Evolutionary conservation across 208 protist genomes (phyloP), one percentile per base, ranked within the genome.

Genomic region (Herpetomonas muscarum): DNA sequence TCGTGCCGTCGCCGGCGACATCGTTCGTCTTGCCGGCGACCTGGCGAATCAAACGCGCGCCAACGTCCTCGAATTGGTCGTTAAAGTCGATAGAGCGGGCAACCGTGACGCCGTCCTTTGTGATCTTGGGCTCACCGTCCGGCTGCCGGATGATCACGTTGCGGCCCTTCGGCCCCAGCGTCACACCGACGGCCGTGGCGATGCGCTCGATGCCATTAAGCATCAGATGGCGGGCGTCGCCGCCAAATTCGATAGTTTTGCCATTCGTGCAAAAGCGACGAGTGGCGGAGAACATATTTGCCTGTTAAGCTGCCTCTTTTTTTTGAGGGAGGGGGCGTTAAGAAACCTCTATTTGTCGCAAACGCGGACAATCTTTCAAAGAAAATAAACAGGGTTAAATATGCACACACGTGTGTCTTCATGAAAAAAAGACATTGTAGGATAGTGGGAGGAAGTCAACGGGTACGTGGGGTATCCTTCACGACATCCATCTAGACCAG

Each of bases 81-180:
- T 92, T 76, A 56, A 99, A 99, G 58, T 99, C 97, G 71, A 99
- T 98, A 42, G 90, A 85, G 67, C 99, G 99, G 21, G 98, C 99
- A 5, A 99, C 99, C n/a, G 98, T 99, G n/a, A 99, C 98, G 82
- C 99, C 99, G 69, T 99, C 99, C 83, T 99, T 99, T 30, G 99
- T 99, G 74, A 99, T 99, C 76, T 99, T 99, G 46, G 99, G 98
- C 37, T 97, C 70, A 29, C 98, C 98, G 67, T 96, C 98, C 26
- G 79, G 54, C 70, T 99, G 97, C 29, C 99, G 97, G 48, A 99
- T 94, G 24, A 99, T 93, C 5, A 99, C 98, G 64, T 99, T 99
- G 48, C 98, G 81, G 29, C 98, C 98, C 80, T 98, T 99, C 50
- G 98, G 98, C 17, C 98, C 98, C 1, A 99, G 87, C 26, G 98